Conservation (phyloP, 129 eudicot species). For the Erigeron canadensis region DNA sequence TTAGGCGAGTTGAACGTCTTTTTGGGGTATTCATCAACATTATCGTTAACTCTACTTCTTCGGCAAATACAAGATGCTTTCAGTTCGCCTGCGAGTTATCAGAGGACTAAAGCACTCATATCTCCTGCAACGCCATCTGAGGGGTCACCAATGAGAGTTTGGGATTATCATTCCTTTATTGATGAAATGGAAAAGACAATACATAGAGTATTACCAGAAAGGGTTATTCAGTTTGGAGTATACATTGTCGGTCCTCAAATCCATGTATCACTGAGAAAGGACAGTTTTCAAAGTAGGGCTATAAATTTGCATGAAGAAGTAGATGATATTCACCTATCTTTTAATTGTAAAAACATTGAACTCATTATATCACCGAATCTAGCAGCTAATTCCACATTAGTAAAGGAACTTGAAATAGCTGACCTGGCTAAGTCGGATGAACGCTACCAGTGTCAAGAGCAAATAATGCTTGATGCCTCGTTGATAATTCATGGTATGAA, state of each 20-base stretch:
- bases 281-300: slow-evolving; percentile 23
- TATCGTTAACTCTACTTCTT: slow-evolving; percentile 47
- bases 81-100: slow-evolving; percentile 20
- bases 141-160: slow-evolving; percentile 28
- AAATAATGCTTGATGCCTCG: slow-evolving; percentile 36
- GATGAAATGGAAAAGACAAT: slow-evolving; percentile 41
- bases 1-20: slow-evolving; percentile 56
- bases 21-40: slow-evolving; percentile 44
- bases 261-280: slow-evolving; percentile 50
- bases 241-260: slow-evolving; percentile 61
- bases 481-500: slow-evolving; percentile 59
- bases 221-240: slow-evolving; percentile 60
- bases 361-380: slow-evolving; percentile 61
- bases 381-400: slow-evolving; percentile 33
- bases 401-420: slow-evolving; percentile 37
- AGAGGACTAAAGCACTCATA: slow-evolving; percentile 14
- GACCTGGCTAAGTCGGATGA: slow-evolving; percentile 28
- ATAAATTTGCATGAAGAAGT: slow-evolving; percentile 20
- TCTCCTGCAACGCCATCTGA: slow-evolving; percentile 33
- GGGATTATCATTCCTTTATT: slow-evolving; percentile 42
- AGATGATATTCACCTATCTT: slow-evolving; percentile 37
- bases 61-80: slow-evolving; percentile 54
- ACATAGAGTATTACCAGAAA: slow-evolving; percentile 56
- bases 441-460: slow-evolving; percentile 45
- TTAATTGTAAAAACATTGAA: slow-evolving; percentile 54